A percentile compares a stretch with the other conserved stretches of the same genome.
Evolutionary conservation across 2,329 filamentous ascomycete genomes (phyloP).

Genomic region (Lachnellula subtilissima): DNA sequence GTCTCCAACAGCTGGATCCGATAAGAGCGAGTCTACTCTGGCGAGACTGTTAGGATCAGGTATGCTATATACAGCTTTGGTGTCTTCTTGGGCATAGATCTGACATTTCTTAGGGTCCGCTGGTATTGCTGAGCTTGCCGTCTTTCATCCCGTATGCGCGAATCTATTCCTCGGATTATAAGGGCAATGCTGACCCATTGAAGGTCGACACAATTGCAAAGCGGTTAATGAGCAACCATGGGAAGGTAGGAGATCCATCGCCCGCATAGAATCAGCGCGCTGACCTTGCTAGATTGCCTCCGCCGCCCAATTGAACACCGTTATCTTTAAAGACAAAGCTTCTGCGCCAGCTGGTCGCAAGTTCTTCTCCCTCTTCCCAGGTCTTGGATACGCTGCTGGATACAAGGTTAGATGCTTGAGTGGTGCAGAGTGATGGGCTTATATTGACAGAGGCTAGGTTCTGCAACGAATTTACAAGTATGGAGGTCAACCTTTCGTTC

Average conservation of each 20-base stretch:
- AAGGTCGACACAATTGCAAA: constrained; percentile 98
- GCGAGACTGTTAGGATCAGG: constrained; percentile 90
- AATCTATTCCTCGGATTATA: constrained; percentile 7
- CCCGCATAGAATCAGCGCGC: background rate
- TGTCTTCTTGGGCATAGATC: background rate
- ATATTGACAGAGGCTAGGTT: constrained; percentile 44
- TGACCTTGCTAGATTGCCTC: constrained; percentile 46
- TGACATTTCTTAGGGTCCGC: constrained; percentile 62
- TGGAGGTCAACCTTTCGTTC: constrained; percentile 90
- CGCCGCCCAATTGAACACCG: constrained; percentile 68
- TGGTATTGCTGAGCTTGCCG: constrained; percentile 85
- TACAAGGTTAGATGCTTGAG: constrained; percentile 68
- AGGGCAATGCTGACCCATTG: constrained; percentile 27
- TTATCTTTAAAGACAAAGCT: constrained; percentile 92
- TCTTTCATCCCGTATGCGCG: constrained; percentile 77
- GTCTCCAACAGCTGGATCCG: constrained; percentile 33
- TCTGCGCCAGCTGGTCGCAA: constrained; percentile 64
- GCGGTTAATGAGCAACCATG: constrained; percentile 97
- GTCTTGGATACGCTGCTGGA: constrained; percentile 91
- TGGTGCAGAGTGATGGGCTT: background rate
- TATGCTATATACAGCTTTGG: constrained; percentile 37
- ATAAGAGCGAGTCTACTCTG: constrained; percentile 81
- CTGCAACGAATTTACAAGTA: constrained; percentile 98
- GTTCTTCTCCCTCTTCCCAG: constrained; percentile 94
- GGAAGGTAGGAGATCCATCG: constrained; percentile 47